These are phyloP conservation scores for Cladosporium austrohemisphaericum DNA, from an alignment of 2,329 filamentous ascomycete genomes.

Conservation along the genomic window DNA sequence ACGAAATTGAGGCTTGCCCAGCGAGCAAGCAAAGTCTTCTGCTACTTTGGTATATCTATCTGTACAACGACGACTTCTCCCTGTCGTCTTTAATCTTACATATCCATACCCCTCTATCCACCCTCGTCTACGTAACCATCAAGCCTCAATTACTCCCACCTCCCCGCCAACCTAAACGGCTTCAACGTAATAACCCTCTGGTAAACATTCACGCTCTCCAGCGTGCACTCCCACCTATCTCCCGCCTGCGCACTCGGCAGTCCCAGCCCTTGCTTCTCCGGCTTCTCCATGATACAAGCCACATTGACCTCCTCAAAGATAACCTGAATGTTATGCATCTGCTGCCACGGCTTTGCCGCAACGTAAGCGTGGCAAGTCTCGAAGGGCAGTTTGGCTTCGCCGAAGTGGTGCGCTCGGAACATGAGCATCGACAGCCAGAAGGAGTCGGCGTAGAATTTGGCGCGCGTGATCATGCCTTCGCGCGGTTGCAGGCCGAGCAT, in stretches of 20 bases:
- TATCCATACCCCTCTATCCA: background rate
- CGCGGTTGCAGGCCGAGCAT: constrained; percentile 45
- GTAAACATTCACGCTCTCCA: constrained; percentile 38
- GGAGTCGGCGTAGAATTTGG: constrained; percentile 33
- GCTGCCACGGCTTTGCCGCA: constrained; percentile 11
- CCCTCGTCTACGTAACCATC: background rate
- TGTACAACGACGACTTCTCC: background rate
- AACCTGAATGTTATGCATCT: background rate
- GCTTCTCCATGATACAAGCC: constrained; percentile 19
- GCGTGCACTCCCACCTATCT: constrained; percentile 46
- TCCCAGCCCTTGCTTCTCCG: constrained; percentile 14
- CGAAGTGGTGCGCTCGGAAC: constrained; percentile 56
- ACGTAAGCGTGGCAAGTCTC: constrained; percentile 41
- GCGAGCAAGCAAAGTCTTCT: too few relatives aligned
- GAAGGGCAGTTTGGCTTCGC: constrained; percentile 48
- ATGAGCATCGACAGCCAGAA: constrained; percentile 55
- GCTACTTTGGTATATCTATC: too few relatives aligned
- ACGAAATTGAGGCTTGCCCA: too few relatives aligned
- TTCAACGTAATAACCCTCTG: constrained; percentile 28
- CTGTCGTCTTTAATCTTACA: constrained; percentile 2
- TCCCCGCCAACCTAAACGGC: constrained; percentile 37
- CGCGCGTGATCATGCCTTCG: constrained; percentile 42
- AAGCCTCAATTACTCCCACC: constrained; percentile 1
- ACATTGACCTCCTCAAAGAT: constrained; percentile 26
- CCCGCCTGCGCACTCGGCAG: constrained; percentile 30